Base-by-base conservation (phyloP, 768 basidiomycete species). In the Hortiboletus campestris region DNA sequence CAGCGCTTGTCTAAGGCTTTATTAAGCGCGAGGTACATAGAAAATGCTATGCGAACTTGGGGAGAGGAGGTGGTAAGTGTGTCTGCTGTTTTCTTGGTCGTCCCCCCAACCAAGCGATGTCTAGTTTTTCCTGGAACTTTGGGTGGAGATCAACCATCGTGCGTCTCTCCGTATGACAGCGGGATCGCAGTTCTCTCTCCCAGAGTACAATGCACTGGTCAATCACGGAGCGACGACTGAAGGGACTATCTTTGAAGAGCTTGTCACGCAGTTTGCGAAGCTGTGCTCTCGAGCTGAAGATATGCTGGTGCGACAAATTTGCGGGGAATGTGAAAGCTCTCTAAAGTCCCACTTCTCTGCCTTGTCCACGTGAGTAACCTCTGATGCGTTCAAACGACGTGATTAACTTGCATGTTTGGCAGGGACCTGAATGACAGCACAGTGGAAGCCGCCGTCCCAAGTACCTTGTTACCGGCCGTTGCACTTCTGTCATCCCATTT, bases 111-210 rank as follows among this genome's bases (percentile, higher is more conserved):
- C 38, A 57, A 45, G 50, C 48, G 40, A 41, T 34, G 50, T 44
- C 28, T 64, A 97, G 94, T 94, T 94, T 73, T 98, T 96, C 77
- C 75, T 99, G 16, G 91, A 97, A 68, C 72, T 99, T 32, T 94
- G 89, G 88, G 74, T 82, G 13, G 91, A 92, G 63, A 90, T 94
- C 61, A 83, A 82, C 58, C 80, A 74, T 40, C 78, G 80, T 32
- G 76, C 81, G 5, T 75, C 78, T 25, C 75, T 92, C 13, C 84
- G 86, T 20, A 73, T 76, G n/a, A 76, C 76, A 56, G 81, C 79
- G 10, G 72, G 79, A 56, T 74, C 72, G 13, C 79, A 77, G 32
- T 59, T 78, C 6, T 77, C 82, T 6, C 68, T 89, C 31, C 84
- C 88, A 2, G 72, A 76, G 56, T 76, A 75, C 4, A 66, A 67